phyloP scores from a whole-genome alignment of 2,329 filamentous ascomycete species.

The Sarocladium brachiariae region DNA sequence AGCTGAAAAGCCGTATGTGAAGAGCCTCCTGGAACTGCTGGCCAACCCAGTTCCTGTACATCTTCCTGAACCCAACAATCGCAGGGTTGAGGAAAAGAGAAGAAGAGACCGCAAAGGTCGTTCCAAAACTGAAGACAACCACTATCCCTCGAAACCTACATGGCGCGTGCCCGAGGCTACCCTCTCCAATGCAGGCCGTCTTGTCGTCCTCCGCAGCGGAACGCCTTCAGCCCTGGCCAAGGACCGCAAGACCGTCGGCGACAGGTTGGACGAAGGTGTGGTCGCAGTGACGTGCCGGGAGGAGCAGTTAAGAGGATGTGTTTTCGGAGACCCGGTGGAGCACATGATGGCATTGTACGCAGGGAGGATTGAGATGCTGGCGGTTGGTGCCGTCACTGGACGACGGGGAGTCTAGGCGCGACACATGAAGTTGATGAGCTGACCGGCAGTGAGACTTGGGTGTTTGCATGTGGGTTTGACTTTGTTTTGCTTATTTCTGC shows the following conservation, averaged over 20 bases:
- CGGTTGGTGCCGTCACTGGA: constrained; percentile 46
- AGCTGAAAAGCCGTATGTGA: constrained; percentile 70
- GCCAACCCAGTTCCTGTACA: constrained; percentile 53
- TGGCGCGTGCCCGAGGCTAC: constrained; percentile 63
- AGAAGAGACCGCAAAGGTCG: constrained; percentile 5
- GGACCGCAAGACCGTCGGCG: constrained; percentile 41
- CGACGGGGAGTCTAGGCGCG: no score
- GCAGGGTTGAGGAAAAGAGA: constrained; percentile 10
- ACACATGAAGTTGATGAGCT: no score
- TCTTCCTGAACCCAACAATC: constrained; percentile 25
- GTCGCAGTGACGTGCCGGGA: constrained; percentile 64
- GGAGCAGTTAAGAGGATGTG: constrained; percentile 57
- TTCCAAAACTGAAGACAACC: constrained; percentile 2
- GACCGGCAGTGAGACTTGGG: no score
- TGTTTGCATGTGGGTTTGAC: no score
- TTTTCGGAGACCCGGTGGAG: constrained; percentile 77
- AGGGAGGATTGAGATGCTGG: constrained; percentile 62
- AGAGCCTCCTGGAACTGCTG: constrained; percentile 65
- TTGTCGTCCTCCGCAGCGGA: constrained; percentile 58
- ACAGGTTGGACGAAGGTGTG: constrained; percentile 51
- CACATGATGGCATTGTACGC: constrained; percentile 77
- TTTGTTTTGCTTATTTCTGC: no score
- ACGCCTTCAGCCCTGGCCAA: constrained; percentile 29
- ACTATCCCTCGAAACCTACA: constrained; percentile 26
- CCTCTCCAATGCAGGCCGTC: constrained; percentile 62